These are phyloP conservation scores for Phytophthora kernoviae DNA, from an alignment of 352 stramenopile species.

Conservation along the genomic window DNA sequence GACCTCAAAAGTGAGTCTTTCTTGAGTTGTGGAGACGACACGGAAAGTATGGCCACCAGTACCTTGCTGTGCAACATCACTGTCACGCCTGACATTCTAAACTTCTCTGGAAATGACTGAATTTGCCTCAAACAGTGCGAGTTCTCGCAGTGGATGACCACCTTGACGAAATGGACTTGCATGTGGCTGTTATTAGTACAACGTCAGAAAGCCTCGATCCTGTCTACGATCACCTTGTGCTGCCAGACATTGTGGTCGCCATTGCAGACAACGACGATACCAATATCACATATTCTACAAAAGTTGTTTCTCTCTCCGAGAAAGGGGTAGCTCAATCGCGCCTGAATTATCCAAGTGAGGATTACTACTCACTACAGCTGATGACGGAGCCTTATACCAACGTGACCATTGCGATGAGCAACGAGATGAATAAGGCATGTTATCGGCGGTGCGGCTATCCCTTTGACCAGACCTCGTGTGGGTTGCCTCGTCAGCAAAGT, in stretches of 20 bases:
- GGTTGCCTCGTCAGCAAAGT: conserved; percentile 70
- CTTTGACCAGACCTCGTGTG: conserved; percentile 54
- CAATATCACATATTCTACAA: conserved; percentile 52
- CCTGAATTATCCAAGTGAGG: conserved; percentile 25
- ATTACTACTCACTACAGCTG: conserved; percentile 57
- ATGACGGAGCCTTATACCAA: conserved; percentile 70
- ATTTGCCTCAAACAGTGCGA: conserved; percentile 61
- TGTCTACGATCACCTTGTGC: conserved; percentile 58
- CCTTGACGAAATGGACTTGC: conserved; percentile 69
- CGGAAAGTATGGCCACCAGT: conserved; percentile 19
- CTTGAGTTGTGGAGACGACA: conserved; percentile 29
- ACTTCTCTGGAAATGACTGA: conserved; percentile 64
- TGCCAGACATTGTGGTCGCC: conserved; percentile 68
- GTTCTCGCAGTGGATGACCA: conserved; percentile 74
- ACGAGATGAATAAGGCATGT: conserved; percentile 61
- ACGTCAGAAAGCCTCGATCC: conserved; percentile 51
- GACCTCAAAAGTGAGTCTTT: conserved; percentile 4
- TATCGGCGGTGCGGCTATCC: conserved; percentile 77
- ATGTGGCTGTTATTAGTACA: conserved; percentile 59
- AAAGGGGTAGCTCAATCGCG: conserved; percentile 14
- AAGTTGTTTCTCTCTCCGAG: conserved; percentile 45
- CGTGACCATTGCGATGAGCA: conserved; percentile 80
- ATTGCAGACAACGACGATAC: conserved; percentile 75
- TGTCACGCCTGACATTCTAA: conserved; percentile 45
- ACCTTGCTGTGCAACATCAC: conserved; percentile 70